Base-by-base conservation (phyloP, 106 monocot species). In the Phalaenopsis equestris region DNA sequence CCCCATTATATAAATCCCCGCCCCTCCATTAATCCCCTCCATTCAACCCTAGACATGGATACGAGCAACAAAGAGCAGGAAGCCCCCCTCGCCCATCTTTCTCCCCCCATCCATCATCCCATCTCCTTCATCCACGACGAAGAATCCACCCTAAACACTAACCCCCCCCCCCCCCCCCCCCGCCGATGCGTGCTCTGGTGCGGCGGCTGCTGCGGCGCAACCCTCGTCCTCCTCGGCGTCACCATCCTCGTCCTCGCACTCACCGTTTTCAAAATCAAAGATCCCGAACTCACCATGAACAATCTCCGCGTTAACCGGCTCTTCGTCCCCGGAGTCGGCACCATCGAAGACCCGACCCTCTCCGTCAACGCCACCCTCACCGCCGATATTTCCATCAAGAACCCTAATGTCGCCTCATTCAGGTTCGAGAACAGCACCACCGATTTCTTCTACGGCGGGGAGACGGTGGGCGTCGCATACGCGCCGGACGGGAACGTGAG, bases 381-480 rank as follows among this genome's bases (percentile, higher is more conserved):
- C 12, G 82, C 84, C 64, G 86, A 89, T 73, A 76, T 89, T 45
- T 89, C 91, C 14, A 68, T 91, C 57, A 82, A 87, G 77, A 91
- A 91, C 77, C 91, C 91, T 1, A 91, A 91, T 87, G 74, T 76
- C 1, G 91, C 87, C 10, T 85, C 87, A n/a, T 87, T 91, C 76
- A 23, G 72, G 52, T 91, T 83, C 80, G 81, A 39, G 12, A 83
- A 85, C 70, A 88, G 86, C 86, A 83, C 82, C 6, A 88, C 91
- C 14, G 78, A 79, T 56, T 86, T 91, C 81, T 88, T 61, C 81
- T 83, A 87, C 82, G 6, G 43, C 15, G 81, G 77, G 12, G 23
- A 75, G 78, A 70, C 68, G 30, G 79, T 91, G 12, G 91, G 91
- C 17, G 88, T 88, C 38, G 91, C 79, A 14, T 81, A 87, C 77